These are phyloP conservation scores for Lipomyces japonicus DNA, from an alignment of 805 yeast genomes.

Conservation along the genomic window DNA sequence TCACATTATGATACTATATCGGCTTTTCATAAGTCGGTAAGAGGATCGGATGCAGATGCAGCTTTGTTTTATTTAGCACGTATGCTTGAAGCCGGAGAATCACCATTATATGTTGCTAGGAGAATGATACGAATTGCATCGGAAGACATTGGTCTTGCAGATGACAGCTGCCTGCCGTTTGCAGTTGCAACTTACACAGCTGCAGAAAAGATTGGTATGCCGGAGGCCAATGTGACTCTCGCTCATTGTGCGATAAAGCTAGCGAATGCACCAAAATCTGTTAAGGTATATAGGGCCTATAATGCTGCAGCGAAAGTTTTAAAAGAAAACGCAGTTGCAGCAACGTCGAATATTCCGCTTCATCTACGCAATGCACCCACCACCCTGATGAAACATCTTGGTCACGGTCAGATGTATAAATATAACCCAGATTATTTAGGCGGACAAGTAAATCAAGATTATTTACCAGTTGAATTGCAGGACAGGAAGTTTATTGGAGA, in stretches of 20 bases:
- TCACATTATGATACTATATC: constrained; percentile 92
- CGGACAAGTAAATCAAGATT: constrained; percentile 71
- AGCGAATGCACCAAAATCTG: constrained; percentile 80
- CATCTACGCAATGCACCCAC: constrained; percentile 97
- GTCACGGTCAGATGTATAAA: constrained; percentile 79
- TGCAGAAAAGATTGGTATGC: constrained; percentile 85
- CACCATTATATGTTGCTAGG: constrained; percentile 82
- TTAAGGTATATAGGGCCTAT: constrained; percentile 80
- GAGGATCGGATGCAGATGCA: constrained; percentile 90
- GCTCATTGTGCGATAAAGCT: constrained; percentile 93
- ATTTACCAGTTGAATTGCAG: constrained; percentile 62
- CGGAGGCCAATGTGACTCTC: constrained; percentile 83
- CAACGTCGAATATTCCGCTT: constrained; percentile 53
- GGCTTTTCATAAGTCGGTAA: constrained; percentile 87
- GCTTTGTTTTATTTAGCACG: constrained; percentile 79
- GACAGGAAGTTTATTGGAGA: constrained; percentile 52
- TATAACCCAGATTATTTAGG: constrained; percentile 77
- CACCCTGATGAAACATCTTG: constrained; percentile 78
- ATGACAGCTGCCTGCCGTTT: constrained; percentile 78
- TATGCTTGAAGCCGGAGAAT: constrained; percentile 93
- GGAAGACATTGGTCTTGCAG: constrained; percentile 87
- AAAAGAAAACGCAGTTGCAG: constrained; percentile 53
- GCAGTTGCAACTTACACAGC: constrained; percentile 84
- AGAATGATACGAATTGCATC: constrained; percentile 92
- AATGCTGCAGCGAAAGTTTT: constrained; percentile 58